Evolutionary conservation across 208 protist species (phyloP).

Genomic region (Leishmania aethiopica): DNA sequence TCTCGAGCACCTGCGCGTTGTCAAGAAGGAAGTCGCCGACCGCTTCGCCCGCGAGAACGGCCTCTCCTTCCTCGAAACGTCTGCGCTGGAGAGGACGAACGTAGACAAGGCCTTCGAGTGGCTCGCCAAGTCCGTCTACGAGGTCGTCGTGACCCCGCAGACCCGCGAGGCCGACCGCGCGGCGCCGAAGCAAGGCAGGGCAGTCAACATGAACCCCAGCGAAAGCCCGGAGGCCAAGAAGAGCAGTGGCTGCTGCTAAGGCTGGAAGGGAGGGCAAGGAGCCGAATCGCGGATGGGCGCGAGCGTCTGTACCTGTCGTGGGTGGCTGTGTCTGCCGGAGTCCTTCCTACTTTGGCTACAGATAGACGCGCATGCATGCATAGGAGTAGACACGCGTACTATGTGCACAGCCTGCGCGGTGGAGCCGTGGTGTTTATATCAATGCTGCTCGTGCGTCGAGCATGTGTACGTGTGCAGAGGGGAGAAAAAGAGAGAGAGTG

Average conservation of each 20-base stretch:
- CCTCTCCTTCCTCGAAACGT: constrained; percentile 99
- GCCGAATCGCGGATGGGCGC: constrained; percentile 23
- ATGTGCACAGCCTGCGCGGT: not conserved
- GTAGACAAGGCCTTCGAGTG: constrained; percentile 99
- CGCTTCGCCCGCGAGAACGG: constrained; percentile 95
- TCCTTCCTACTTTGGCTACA: not conserved
- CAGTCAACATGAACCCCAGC: constrained; percentile 35
- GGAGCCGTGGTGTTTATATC: not conserved
- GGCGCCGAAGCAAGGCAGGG: constrained; percentile 30
- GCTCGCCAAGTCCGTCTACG: constrained; percentile 95
- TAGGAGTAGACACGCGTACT: constrained; percentile 7
- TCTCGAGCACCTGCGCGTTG: constrained; percentile 88
- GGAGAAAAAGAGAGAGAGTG: too few relatives aligned
- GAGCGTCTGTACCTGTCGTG: constrained; percentile 1
- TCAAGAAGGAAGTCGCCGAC: constrained; percentile 96
- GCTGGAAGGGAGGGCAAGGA: constrained; percentile 9
- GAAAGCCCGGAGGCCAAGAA: constrained; percentile 43
- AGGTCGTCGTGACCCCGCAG: constrained; percentile 75
- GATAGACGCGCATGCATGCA: not conserved
- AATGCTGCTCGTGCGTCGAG: not conserved
- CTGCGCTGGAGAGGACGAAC: constrained; percentile 98
- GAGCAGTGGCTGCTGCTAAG: constrained; percentile 55
- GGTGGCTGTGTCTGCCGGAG: not conserved
- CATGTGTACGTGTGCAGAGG: not conserved
- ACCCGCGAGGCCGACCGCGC: constrained; percentile 36